A percentile compares a stretch with the other conserved stretches of the same genome.
Conservation (phyloP, 1,284 basidiomycete species). For the Serendipita sp. region DNA sequence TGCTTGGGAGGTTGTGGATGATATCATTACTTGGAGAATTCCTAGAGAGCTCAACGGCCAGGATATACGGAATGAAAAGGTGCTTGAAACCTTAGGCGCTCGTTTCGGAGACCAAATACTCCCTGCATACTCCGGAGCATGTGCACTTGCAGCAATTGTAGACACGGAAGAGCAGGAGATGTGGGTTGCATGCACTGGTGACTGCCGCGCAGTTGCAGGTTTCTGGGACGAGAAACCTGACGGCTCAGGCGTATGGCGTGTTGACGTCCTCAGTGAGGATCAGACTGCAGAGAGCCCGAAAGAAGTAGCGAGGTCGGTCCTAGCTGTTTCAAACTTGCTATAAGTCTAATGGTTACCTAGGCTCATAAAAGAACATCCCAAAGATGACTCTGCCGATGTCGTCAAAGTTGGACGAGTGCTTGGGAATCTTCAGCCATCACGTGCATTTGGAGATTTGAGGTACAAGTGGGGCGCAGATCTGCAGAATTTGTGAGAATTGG, state of each 20-base stretch:
- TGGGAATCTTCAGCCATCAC: conserved; percentile 85
- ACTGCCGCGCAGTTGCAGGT: conserved; percentile 91
- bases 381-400: conserved; percentile 66
- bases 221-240: conserved; percentile 60
- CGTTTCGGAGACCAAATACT: conserved; percentile 26
- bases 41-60: conserved; percentile 23
- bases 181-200: conserved; percentile 86
- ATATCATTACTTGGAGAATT: conserved; percentile 24
- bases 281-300: conserved; percentile 86
- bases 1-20: neutral
- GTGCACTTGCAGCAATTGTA: conserved; percentile 72
- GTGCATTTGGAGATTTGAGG: conserved; percentile 89
- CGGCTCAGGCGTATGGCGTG: conserved; percentile 52
- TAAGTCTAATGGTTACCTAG: conserved; percentile 28
- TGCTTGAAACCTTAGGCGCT: neutral
- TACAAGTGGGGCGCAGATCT: conserved; percentile 78
- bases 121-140: conserved; percentile 46
- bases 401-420: conserved; percentile 78
- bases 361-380: conserved; percentile 79
- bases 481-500: conserved; percentile 51
- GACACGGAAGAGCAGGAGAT: conserved; percentile 70
- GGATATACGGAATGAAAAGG: neutral
- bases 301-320: conserved; percentile 52
- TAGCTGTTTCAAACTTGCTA: neutral
- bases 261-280: conserved; percentile 86